Conservation (phyloP, 495 filamentous ascomycete species). For the Hypomontagnella submonticulosa region DNA sequence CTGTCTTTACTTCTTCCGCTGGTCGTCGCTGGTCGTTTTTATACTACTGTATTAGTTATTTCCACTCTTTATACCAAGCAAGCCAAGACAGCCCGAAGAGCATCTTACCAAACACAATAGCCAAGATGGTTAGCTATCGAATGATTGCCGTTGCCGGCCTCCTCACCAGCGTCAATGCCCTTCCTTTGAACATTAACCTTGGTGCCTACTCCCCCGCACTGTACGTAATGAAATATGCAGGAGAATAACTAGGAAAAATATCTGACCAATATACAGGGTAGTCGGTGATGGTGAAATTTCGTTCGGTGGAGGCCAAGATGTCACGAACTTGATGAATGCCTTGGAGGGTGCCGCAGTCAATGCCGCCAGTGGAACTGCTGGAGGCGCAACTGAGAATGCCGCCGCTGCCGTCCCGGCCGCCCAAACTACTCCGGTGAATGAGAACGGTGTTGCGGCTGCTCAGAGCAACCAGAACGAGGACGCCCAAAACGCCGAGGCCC, state of each 20-base stretch:
- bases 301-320: slow-evolving; percentile 64
- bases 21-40: slow-evolving; percentile 55
- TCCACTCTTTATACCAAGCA: slow-evolving; percentile 26
- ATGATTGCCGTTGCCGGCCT: slow-evolving; percentile 56
- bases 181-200: slow-evolving; percentile 70
- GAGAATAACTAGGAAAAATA: background rate
- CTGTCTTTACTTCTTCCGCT: slow-evolving; percentile 50
- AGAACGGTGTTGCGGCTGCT: slow-evolving; percentile 17
- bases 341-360: slow-evolving; percentile 62
- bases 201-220: slow-evolving; percentile 69
- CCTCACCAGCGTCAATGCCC: slow-evolving; percentile 53
- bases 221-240: slow-evolving; percentile 33
- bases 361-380: slow-evolving; percentile 49
- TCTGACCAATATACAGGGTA: slow-evolving; percentile 48
- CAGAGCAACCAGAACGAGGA: slow-evolving; percentile 23
- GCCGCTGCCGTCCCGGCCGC: slow-evolving; percentile 33
- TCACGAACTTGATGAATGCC: slow-evolving; percentile 60
- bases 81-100: slow-evolving; percentile 21
- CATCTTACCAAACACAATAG: slow-evolving; percentile 24
- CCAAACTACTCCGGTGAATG: slow-evolving; percentile 17
- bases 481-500: slow-evolving; percentile 20
- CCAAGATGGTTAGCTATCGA: slow-evolving; percentile 57
- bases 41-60: slow-evolving; percentile 43
- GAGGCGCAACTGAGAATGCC: slow-evolving; percentile 31
- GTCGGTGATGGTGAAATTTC: slow-evolving; percentile 73